Evolutionary conservation across 2,329 filamentous ascomycete species (phyloP).

Genomic region (Drechslerella stenobrocha): DNA sequence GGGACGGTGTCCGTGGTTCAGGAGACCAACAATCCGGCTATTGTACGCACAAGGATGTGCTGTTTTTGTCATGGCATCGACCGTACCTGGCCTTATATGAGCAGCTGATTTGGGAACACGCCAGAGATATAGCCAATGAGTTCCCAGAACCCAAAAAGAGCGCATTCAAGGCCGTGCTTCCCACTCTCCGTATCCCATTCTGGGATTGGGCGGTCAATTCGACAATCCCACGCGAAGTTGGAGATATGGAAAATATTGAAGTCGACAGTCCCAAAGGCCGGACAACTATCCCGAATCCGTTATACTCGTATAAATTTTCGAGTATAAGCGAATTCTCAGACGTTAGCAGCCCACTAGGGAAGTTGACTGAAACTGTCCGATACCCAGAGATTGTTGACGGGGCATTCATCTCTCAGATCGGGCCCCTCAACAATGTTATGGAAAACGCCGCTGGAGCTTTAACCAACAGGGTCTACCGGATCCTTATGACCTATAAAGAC

Average conservation of each 20-base stretch:
- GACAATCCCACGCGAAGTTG: conserved; percentile 22
- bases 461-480: conserved; percentile 8
- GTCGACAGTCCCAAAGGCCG: conserved; percentile 7
- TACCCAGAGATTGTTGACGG: conserved; percentile 9
- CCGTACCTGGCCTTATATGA: conserved; percentile 67
- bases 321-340: conserved; percentile 7
- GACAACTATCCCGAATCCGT: conserved; percentile 13
- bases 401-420: conserved; percentile 3
- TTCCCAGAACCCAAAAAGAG: conserved; percentile 7
- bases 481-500: conserved; percentile 11
- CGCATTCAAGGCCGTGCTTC: conserved; percentile 6
- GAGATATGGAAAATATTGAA: conserved; percentile 6
- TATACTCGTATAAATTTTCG: conserved; percentile 28
- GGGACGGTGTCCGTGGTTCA: background rate
- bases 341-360: background rate
- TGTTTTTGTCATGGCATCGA: conserved; percentile 81
- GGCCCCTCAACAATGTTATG: conserved; percentile 17
- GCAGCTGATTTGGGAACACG: conserved; percentile 15
- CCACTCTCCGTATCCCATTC: conserved; percentile 24
- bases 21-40: conserved; percentile 6
- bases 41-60: conserved; percentile 21
- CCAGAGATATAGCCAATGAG: conserved; percentile 14
- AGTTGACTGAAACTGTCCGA: conserved; percentile 9
- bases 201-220: conserved; percentile 36
- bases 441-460: conserved; percentile 3